Evolutionary conservation across 306 rosid species (phyloP).

Genomic region (Leucaena leucocephala): DNA sequence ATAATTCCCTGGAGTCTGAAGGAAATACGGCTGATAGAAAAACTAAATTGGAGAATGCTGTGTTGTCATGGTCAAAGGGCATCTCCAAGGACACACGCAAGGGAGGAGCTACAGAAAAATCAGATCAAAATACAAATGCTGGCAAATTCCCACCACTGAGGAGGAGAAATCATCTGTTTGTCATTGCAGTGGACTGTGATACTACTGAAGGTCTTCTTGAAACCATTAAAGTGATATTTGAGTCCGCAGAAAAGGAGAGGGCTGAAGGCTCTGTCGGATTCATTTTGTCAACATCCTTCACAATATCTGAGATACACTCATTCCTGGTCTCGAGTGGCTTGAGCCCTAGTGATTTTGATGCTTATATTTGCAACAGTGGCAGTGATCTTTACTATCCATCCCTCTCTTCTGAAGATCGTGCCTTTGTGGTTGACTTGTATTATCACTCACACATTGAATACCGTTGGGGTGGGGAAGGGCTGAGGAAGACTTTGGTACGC

Average conservation of each 20-base stretch:
- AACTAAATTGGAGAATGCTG: conserved; percentile 80
- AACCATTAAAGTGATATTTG: conserved; percentile 68
- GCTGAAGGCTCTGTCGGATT: conserved; percentile 85
- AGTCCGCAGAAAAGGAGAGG: conserved; percentile 75
- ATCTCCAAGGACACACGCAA: conserved; percentile 73
- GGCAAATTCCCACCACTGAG: conserved; percentile 90
- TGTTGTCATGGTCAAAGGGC: conserved; percentile 91
- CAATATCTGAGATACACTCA: conserved; percentile 83
- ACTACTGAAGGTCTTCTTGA: conserved; percentile 63
- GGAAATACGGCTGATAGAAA: conserved; percentile 70
- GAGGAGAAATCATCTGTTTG: conserved; percentile 82
- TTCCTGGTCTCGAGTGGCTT: conserved; percentile 75
- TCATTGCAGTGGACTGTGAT: conserved; percentile 88
- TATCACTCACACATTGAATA: conserved; percentile 96
- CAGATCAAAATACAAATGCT: conserved; percentile 71
- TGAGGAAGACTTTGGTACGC: conserved; percentile 90
- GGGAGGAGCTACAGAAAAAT: conserved; percentile 62
- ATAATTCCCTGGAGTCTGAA: conserved; percentile 63
- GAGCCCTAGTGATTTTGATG: conserved; percentile 88
- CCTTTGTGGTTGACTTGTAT: conserved; percentile 91
- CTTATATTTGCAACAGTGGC: conserved; percentile 96
- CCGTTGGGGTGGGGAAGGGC: conserved; percentile 99
- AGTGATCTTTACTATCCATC: conserved; percentile 98
- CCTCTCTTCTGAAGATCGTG: conserved; percentile 67
- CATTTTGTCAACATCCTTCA: conserved; percentile 87